Evolutionary conservation across 345 rosid species (phyloP), one percentile per base, ranked within the genome.

Genomic region (Fremontodendron californicum): DNA sequence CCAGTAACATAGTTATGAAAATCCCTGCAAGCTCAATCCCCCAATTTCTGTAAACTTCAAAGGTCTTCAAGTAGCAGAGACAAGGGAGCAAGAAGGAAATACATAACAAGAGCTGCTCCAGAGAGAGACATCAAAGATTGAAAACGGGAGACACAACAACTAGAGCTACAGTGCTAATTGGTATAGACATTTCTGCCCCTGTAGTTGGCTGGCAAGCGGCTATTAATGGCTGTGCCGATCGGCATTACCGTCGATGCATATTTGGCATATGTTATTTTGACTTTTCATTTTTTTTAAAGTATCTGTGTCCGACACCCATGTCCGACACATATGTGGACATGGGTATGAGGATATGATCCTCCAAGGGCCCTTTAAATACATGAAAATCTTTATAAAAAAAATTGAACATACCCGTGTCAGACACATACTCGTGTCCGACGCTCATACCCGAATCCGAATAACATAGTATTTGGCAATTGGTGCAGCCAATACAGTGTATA

Each of bases 381-480:
- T n/a, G n/a, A n/a, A n/a, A n/a, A n/a, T n/a, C n/a, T n/a, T n/a
- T n/a, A n/a, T n/a, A n/a, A n/a, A n/a, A n/a, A n/a, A n/a, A n/a
- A n/a, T n/a, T n/a, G n/a, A n/a, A n/a, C n/a, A n/a, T n/a, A n/a
- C n/a, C n/a, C n/a, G n/a, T n/a, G n/a, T n/a, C n/a, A n/a, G n/a
- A n/a, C n/a, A n/a, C n/a, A n/a, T n/a, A n/a, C n/a, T n/a, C n/a
- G n/a, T n/a, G n/a, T n/a, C n/a, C n/a, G n/a, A n/a, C n/a, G n/a
- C n/a, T n/a, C n/a, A n/a, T n/a, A n/a, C n/a, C n/a, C n/a, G n/a
- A n/a, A n/a, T n/a, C n/a, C n/a, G n/a, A n/a, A n/a, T n/a, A n/a
- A n/a, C n/a, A n/a, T n/a, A n/a, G n/a, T n/a, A n/a, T 57, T 86
- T 89, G 42, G 90, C 81, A 5, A 86, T 73, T 0, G 88, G 89